A percentile compares a stretch with the other conserved stretches of the same genome.
phyloP scores from a whole-genome alignment of 345 rosid species.

The Raphanus raphanistrum region DNA sequence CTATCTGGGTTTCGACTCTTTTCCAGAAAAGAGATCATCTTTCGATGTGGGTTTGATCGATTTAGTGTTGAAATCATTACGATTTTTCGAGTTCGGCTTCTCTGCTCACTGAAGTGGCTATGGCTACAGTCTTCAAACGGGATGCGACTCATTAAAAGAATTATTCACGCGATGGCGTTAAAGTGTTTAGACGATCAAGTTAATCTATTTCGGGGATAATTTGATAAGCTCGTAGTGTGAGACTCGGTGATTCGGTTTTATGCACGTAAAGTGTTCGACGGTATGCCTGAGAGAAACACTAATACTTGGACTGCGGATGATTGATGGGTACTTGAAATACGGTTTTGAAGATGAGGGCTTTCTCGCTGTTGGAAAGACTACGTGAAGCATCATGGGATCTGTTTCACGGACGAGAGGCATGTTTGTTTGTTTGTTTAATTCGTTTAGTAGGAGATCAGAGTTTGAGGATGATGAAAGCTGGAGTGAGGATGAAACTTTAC shows the following conservation, averaged over 20 bases:
- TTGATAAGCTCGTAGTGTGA: slow-evolving; percentile 48
- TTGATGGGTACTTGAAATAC: slow-evolving; percentile 57
- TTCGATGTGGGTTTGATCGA: slow-evolving; percentile 15
- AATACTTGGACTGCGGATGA: slow-evolving; percentile 76
- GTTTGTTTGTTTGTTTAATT: slow-evolving; percentile 66
- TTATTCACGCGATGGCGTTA: slow-evolving; percentile 54
- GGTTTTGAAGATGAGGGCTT: slow-evolving; percentile 61
- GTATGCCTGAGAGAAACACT: slow-evolving; percentile 60
- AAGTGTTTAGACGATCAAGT: slow-evolving; percentile 44
- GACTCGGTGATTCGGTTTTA: slow-evolving; percentile 42
- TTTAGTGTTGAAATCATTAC: slow-evolving; percentile 10
- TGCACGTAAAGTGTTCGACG: slow-evolving; percentile 76
- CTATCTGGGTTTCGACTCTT: slow-evolving; percentile 32
- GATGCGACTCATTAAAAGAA: slow-evolving; percentile 44
- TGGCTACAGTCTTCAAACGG: slow-evolving; percentile 57
- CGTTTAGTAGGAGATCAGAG: slow-evolving; percentile 57
- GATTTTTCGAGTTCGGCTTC: background rate
- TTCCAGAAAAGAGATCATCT: slow-evolving; percentile 29
- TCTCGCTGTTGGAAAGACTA: slow-evolving; percentile 46
- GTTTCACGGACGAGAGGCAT: slow-evolving; percentile 53
- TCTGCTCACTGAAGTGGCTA: slow-evolving; percentile 45
- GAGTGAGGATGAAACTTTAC: slow-evolving; percentile 52
- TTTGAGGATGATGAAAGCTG: slow-evolving; percentile 59
- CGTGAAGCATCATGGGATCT: slow-evolving; percentile 39
- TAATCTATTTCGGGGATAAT: slow-evolving; percentile 59